phyloP scores from a whole-genome alignment of 1,284 basidiomycete genomes.

The Ganoderma lucidum region DNA sequence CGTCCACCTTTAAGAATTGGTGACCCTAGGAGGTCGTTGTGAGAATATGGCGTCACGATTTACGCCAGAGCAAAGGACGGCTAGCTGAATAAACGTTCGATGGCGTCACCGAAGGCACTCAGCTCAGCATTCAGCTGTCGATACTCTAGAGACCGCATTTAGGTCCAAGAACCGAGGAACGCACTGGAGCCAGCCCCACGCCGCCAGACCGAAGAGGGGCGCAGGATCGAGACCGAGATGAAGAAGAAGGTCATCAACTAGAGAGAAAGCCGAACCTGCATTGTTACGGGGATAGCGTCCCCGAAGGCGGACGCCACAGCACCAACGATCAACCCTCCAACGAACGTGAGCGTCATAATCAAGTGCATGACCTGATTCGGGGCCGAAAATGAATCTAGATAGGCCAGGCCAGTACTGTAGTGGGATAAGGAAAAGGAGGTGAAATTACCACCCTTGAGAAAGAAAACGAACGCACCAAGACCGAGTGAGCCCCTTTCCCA shows the following conservation, averaged over 20 bases:
- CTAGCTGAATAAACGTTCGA: neutral
- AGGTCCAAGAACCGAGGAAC: neutral
- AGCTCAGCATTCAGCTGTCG: neutral
- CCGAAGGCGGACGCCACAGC: neutral
- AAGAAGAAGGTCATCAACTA: neutral
- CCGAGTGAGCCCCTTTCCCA: neutral
- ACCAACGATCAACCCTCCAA: neutral
- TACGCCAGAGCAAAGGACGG: constrained; percentile 4
- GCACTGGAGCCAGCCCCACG: neutral
- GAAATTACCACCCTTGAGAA: neutral
- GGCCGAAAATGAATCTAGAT: neutral
- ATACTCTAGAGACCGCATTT: neutral
- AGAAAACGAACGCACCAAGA: neutral
- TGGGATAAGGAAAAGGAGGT: neutral
- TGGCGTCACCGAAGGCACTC: neutral
- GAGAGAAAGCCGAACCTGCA: neutral
- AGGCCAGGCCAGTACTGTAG: neutral
- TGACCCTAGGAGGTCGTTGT: neutral
- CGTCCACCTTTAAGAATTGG: neutral
- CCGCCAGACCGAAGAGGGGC: neutral
- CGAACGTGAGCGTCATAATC: neutral
- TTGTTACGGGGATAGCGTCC: neutral
- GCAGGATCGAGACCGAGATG: neutral
- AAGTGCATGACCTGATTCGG: neutral
- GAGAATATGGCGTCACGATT: constrained; percentile 8